Conservation (phyloP, 805 yeast genomes). For the Ogataea degrootiae region DNA sequence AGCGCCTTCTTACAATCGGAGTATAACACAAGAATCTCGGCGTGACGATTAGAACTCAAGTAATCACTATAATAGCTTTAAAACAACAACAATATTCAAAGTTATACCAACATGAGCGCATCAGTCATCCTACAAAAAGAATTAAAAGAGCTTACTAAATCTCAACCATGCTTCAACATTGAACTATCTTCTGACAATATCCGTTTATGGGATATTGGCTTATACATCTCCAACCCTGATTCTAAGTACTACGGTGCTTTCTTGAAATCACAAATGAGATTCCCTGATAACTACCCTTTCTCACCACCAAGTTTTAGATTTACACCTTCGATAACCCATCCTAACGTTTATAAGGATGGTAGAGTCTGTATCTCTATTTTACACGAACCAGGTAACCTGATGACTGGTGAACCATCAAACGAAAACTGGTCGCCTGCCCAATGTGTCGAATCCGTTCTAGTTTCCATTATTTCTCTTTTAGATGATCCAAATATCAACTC, state of each 20-base stretch:
- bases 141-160: slow-evolving; percentile 26
- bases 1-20: no score
- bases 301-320: slow-evolving; percentile 90
- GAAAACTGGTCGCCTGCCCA: slow-evolving; percentile 96
- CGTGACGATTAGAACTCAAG: neutral
- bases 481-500: slow-evolving; percentile 92
- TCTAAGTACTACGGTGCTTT: slow-evolving; percentile 93
- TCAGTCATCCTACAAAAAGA: slow-evolving; percentile 33
- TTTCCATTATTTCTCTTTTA: slow-evolving; percentile 82
- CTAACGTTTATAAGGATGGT: slow-evolving; percentile 93
- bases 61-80: neutral
- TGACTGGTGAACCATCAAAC: slow-evolving; percentile 85
- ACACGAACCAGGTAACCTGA: slow-evolving; percentile 87
- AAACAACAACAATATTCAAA: neutral
- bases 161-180: slow-evolving; percentile 30
- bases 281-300: slow-evolving; percentile 88
- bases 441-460: slow-evolving; percentile 84
- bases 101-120: slow-evolving; percentile 17
- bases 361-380: slow-evolving; percentile 87
- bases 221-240: slow-evolving; percentile 85
- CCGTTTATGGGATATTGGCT: slow-evolving; percentile 76
- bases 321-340: slow-evolving; percentile 91
- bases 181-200: slow-evolving; percentile 51
- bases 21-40: no score
- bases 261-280: slow-evolving; percentile 89